A percentile compares a stretch with the other conserved stretches of the same genome.
These are phyloP conservation scores for Fusarium anthophilum DNA, from an alignment of 2,329 filamentous ascomycete species.

Conservation along the genomic window DNA sequence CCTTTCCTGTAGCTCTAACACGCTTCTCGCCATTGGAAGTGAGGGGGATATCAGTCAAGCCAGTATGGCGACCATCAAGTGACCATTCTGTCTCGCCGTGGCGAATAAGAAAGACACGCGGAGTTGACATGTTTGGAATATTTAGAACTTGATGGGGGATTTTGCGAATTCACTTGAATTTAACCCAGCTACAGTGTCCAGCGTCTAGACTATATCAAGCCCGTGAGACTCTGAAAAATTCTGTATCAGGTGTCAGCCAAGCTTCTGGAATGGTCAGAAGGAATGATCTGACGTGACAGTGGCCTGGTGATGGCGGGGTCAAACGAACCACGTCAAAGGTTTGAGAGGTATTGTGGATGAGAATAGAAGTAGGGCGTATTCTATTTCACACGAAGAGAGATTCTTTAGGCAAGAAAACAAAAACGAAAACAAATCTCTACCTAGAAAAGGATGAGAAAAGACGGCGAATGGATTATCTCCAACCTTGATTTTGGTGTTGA, in stretches of 20 bases:
- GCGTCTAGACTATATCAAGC: not conserved
- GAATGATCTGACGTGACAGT: conserved; percentile 25
- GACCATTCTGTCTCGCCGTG: conserved; percentile 98
- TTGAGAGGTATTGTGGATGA: not conserved
- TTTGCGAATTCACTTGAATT: not conserved
- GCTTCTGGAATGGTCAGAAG: not conserved
- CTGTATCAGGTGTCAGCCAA: not conserved
- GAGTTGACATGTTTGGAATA: conserved; percentile 55
- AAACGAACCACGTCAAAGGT: not conserved
- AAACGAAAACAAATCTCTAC: not conserved
- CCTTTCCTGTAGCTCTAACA: conserved; percentile 79
- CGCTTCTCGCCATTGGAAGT: conserved; percentile 83
- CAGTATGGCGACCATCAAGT: conserved; percentile 85
- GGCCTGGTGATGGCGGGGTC: conserved; percentile 9
- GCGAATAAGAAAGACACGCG: conserved; percentile 82
- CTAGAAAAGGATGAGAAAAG: not conserved
- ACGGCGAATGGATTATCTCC: conserved; percentile 4
- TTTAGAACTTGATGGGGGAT: not conserved
- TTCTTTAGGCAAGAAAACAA: not conserved
- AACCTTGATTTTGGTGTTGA: conserved; percentile 28
- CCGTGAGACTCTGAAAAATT: not conserved
- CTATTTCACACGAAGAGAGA: not conserved
- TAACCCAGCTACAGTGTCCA: not conserved
- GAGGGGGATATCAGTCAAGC: conserved; percentile 84
- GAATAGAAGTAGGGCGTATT: not conserved